These are phyloP conservation scores for Symbiodinium natans DNA, from an alignment of 73 alveolate genomes.

Conservation along the genomic window DNA sequence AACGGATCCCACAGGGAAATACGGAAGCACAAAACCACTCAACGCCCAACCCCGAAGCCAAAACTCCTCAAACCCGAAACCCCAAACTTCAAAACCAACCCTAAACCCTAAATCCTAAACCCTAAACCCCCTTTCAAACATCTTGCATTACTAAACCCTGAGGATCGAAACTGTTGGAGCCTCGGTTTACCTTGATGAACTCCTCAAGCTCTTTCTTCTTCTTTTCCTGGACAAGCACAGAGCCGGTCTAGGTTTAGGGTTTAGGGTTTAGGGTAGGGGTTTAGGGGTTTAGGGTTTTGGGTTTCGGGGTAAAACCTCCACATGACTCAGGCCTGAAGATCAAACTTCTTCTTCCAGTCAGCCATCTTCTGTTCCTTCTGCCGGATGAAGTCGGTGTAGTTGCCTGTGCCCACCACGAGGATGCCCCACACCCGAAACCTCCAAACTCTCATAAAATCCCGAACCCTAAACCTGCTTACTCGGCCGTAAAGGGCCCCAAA, in stretches of 20 bases:
- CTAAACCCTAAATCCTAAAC: not conserved
- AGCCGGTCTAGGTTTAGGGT: not conserved
- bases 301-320: too few species aligned
- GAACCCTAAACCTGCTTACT: not conserved
- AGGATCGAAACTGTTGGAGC: not conserved
- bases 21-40: too few species aligned
- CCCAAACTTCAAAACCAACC: not conserved
- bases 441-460: not conserved
- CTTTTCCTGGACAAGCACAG: slow-evolving; percentile 56
- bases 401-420: not conserved
- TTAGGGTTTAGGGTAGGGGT: not conserved
- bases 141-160: too few species aligned
- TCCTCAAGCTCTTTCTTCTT: slow-evolving; percentile 44
- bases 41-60: too few species aligned
- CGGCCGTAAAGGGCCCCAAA: too few species aligned
- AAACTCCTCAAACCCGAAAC: too few species aligned
- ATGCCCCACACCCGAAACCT: not conserved
- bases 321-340: too few species aligned
- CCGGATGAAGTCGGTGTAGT: slow-evolving; percentile 51
- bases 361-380: slow-evolving; percentile 34
- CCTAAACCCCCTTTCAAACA: not conserved
- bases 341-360: slow-evolving; percentile 59
- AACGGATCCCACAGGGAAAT: too few species aligned
- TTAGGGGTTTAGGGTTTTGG: not conserved
- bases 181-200: slow-evolving; percentile 44